Evolutionary conservation across 75 land plant species (phyloP).

Genomic region (Azolla pinnata): DNA sequence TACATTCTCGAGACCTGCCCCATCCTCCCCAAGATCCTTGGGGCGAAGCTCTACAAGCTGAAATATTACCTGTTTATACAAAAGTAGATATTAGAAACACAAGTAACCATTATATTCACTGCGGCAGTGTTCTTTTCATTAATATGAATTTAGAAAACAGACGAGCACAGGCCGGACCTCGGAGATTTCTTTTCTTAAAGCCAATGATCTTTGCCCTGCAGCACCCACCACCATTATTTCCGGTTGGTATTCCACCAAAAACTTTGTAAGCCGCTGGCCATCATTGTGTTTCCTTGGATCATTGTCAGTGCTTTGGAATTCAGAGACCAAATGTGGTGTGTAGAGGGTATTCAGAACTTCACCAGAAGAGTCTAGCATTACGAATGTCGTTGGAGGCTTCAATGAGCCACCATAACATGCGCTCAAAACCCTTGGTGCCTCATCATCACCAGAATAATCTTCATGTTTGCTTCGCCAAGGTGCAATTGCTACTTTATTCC

Average conservation of each 20-base stretch:
- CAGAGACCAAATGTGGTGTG: conserved; percentile 53
- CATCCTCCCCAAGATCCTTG: conserved; percentile 51
- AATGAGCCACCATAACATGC: conserved; percentile 82
- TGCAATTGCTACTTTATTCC: conserved; percentile 68
- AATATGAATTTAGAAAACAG: too few relatives aligned
- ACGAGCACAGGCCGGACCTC: background rate
- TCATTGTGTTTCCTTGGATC: conserved; percentile 74
- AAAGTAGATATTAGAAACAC: background rate
- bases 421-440: conserved; percentile 65
- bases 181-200: background rate
- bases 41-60: conserved; percentile 86
- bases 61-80: conserved; percentile 51
- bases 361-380: conserved; percentile 89
- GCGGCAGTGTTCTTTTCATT: too few relatives aligned
- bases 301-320: conserved; percentile 51
- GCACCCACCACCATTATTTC: conserved; percentile 83
- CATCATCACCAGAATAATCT: conserved; percentile 45
- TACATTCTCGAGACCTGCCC: conserved; percentile 45
- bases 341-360: conserved; percentile 71
- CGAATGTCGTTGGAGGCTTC: conserved; percentile 86
- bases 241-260: conserved; percentile 84
- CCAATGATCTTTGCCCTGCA: background rate
- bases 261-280: conserved; percentile 67
- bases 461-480: conserved; percentile 35
- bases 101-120: too few relatives aligned